phyloP scores from a whole-genome alignment of 2,329 filamentous ascomycete species.

The Colletotrichum noveboracense region DNA sequence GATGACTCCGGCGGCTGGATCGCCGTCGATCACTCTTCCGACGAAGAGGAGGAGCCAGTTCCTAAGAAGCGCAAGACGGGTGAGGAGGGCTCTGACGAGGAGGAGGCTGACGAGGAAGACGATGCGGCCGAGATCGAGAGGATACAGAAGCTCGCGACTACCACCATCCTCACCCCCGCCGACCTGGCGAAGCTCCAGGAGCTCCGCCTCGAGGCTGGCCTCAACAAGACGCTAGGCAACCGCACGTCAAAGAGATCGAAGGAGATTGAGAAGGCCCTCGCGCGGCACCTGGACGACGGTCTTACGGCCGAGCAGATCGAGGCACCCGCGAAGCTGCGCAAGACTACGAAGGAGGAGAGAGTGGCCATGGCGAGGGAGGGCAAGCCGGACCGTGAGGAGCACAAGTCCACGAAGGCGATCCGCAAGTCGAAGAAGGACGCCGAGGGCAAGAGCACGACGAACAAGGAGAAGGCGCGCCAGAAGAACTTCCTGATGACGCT shows the following conservation, averaged over 20 bases:
- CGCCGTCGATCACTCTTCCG: conserved; percentile 82
- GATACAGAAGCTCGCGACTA: conserved; percentile 83
- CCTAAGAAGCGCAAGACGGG: conserved; percentile 47
- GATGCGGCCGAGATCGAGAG: conserved; percentile 49
- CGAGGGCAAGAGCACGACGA: conserved; percentile 94
- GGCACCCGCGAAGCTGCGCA: conserved; percentile 80
- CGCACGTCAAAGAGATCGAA: conserved; percentile 38
- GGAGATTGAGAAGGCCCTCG: conserved; percentile 51
- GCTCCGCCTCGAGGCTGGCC: conserved; percentile 74
- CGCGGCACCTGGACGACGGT: conserved; percentile 82
- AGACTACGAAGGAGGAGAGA: conserved; percentile 88
- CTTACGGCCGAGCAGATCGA: conserved; percentile 93
- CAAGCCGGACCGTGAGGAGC: conserved; percentile 77
- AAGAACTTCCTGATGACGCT: conserved; percentile 99
- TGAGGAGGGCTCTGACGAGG: conserved; percentile 21
- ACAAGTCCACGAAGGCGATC: conserved; percentile 85
- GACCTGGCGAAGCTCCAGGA: conserved; percentile 95
- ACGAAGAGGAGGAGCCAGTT: conserved; percentile 77
- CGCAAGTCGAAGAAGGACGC: conserved; percentile 86
- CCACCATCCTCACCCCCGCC: conserved; percentile 91
- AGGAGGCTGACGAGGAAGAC: conserved; percentile 47
- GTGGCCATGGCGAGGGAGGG: conserved; percentile 83
- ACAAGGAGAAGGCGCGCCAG: conserved; percentile 93
- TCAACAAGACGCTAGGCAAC: conserved; percentile 67
- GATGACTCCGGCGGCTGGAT: conserved; percentile 90